Evolutionary conservation across 176 grass and related monocot genomes (phyloP), one percentile per base, ranked within the genome.

Genomic region (Bothriochloa decipiens): DNA sequence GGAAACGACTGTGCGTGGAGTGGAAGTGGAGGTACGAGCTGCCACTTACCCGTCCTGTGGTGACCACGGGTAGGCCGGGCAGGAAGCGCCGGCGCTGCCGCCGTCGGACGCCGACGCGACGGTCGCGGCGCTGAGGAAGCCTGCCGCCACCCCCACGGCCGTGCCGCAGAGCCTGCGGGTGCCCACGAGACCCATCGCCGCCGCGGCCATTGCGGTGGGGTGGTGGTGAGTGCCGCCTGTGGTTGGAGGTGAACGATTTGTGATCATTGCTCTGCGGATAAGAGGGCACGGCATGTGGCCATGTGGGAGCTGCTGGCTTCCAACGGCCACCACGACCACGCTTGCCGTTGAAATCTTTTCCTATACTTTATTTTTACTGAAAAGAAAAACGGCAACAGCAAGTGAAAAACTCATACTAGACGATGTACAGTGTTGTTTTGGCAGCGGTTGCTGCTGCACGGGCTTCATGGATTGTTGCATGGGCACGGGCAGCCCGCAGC

Each of bases 11-110:
- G 69, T 25, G 10, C 4, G 3, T 47, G 13, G 45, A 39, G 37
- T 39, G 1, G 5, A 28, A 11, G 7, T n/a, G 53, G 53, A 58
- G 55, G 55, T 57, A 22, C 18, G 16, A 55, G 52, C 18, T n/a
- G 39, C 3, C 15, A 11, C 82, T 75, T 52, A 89, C 87, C 84
- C 89, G 70, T 85, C 84, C 13, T 67, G 65, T 41, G 92, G 92
- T 41, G 92, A 89, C 92, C 92, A 91, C 62, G 92, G 83, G 75
- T 88, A 93, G 35, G 76, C 69, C 28, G 69, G 88, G 88, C 75
- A 85, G 1, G 75, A 37, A 52, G 40, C 41, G 41, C 9, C 68
- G 37, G 2, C 5, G 70, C 63, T n/a, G n/a, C n/a, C 65, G 12
- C 61, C 58, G 40, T 22, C 16, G 78, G 77, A 65, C 17, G 61